These are phyloP conservation scores for Endotrypanum monterogeii DNA, from an alignment of 208 protist genomes.

Conservation along the genomic window DNA sequence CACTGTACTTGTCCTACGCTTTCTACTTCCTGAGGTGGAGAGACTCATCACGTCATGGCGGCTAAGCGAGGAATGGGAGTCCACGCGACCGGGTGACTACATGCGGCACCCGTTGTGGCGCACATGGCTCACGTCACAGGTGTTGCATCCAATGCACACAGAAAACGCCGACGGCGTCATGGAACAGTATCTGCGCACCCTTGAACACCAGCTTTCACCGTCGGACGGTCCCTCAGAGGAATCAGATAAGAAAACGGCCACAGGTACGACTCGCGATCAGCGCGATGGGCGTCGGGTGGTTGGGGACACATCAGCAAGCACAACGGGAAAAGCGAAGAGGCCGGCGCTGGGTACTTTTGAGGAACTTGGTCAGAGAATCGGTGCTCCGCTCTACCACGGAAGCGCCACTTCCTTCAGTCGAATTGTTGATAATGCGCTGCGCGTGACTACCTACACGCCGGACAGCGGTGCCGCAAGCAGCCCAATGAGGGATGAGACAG, in stretches of 20 bases:
- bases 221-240: neutral
- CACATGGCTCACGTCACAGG: slow-evolving; percentile 21
- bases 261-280: neutral
- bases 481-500: neutral
- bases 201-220: slow-evolving; percentile 11
- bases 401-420: neutral
- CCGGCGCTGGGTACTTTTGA: neutral
- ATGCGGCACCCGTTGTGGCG: slow-evolving; percentile 41
- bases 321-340: neutral
- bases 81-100: slow-evolving; percentile 28
- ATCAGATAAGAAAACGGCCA: neutral
- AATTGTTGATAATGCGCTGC: slow-evolving; percentile 12
- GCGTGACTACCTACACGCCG: slow-evolving; percentile 2
- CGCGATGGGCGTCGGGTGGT: neutral
- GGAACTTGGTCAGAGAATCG: slow-evolving; percentile 10
- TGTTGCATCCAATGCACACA: slow-evolving; percentile 29
- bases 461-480: neutral
- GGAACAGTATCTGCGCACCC: slow-evolving; percentile 29
- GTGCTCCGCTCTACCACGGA: slow-evolving; percentile 17
- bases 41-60: slow-evolving; percentile 54
- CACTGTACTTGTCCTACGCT: slow-evolving; percentile 33
- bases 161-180: slow-evolving; percentile 27
- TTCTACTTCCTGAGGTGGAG: slow-evolving; percentile 48
- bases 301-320: neutral
- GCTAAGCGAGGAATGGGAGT: slow-evolving; percentile 49